phyloP scores from a whole-genome alignment of 768 basidiomycete genomes.

The Pholiota molesta region DNA sequence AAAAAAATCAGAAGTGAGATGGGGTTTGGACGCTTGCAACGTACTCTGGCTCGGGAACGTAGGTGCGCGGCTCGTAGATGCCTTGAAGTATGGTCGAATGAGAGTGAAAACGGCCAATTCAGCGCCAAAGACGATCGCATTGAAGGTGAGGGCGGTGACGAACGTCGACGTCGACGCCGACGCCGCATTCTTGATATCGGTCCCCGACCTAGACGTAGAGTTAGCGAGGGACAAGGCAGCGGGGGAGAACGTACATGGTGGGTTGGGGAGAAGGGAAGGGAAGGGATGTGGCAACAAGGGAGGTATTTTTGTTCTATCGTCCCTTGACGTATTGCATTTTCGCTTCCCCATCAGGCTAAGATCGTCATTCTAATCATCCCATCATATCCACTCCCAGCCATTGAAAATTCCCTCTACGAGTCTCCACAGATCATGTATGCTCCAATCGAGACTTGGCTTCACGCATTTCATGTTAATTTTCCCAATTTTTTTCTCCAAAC shows the following conservation, averaged over 20 bases:
- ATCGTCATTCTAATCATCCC: slow-evolving; percentile 4
- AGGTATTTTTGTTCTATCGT: background rate
- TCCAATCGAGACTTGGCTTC: no score
- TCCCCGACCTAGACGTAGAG: slow-evolving; percentile 30
- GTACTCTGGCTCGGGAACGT: slow-evolving; percentile 49
- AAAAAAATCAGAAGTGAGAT: background rate
- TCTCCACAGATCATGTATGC: background rate
- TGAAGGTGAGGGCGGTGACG: slow-evolving; percentile 83
- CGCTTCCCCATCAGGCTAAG: background rate
- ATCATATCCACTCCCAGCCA: background rate
- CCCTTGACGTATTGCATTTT: slow-evolving; percentile 18
- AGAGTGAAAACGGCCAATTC: slow-evolving; percentile 83
- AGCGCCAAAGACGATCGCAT: slow-evolving; percentile 67
- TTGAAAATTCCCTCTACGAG: no score
- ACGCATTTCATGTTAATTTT: no score
- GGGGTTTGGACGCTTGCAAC: slow-evolving; percentile 18
- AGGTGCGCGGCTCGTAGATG: slow-evolving; percentile 91
- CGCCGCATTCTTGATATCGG: slow-evolving; percentile 41
- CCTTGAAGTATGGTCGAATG: slow-evolving; percentile 81
- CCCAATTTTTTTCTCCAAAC: no score
- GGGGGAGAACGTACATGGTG: slow-evolving; percentile 17
- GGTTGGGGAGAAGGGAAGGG: slow-evolving; percentile 3
- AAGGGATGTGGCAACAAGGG: slow-evolving; percentile 1
- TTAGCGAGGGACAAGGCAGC: background rate
- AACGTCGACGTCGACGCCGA: slow-evolving; percentile 80